phyloP scores from a whole-genome alignment of 805 yeast species.

The Yarrowia osloensis region DNA sequence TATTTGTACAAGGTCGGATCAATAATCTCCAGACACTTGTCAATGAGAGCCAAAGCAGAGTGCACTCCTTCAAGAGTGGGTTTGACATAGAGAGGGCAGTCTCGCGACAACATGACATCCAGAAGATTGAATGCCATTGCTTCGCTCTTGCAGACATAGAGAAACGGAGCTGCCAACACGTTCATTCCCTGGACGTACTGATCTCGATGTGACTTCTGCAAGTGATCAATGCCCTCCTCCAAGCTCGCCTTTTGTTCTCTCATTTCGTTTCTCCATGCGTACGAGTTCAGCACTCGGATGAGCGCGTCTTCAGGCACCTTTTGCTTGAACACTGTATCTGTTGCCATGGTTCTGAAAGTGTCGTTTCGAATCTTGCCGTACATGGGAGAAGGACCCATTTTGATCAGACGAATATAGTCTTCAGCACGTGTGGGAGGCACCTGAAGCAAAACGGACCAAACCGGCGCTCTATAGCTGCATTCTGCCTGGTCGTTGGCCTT shows the following conservation, averaged over 20 bases:
- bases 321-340: conserved; percentile 63
- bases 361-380: conserved; percentile 78
- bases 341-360: conserved; percentile 80
- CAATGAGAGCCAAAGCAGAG: conserved; percentile 73
- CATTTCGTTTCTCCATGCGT: conserved; percentile 49
- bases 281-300: conserved; percentile 68
- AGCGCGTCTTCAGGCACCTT: conserved; percentile 71
- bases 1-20: conserved; percentile 69
- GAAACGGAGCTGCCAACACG: conserved; percentile 79
- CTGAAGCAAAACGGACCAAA: conserved; percentile 77
- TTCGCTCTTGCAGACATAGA: conserved; percentile 74
- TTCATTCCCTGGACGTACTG: conserved; percentile 92
- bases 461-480: conserved; percentile 70
- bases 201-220: conserved; percentile 36
- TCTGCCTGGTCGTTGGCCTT: conserved; percentile 37
- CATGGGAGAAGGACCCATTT: conserved; percentile 59
- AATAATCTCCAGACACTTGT: conserved; percentile 64
- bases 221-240: conserved; percentile 20
- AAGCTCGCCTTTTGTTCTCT: conserved; percentile 8
- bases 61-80: conserved; percentile 81
- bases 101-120: conserved; percentile 58
- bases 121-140: conserved; percentile 81
- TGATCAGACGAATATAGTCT: conserved; percentile 55
- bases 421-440: conserved; percentile 60
- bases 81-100: conserved; percentile 76